Conservation (phyloP, 2,329 filamentous ascomycete species). For the Exophiala bonariae region DNA sequence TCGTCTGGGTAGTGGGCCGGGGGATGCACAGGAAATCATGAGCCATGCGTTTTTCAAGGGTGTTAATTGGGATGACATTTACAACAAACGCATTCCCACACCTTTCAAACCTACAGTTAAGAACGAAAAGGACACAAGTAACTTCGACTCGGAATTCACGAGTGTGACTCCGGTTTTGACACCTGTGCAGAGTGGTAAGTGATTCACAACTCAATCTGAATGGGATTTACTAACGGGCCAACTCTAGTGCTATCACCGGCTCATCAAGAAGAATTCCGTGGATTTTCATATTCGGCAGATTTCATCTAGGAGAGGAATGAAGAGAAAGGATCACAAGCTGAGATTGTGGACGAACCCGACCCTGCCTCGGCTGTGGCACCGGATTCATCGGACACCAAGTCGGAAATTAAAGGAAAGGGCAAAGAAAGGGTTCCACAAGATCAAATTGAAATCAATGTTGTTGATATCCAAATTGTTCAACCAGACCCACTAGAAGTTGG, state of each 20-base stretch:
- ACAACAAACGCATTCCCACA: constrained; percentile 86
- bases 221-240: constrained; percentile 6
- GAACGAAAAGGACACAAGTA: constrained; percentile 95
- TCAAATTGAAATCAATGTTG: no score
- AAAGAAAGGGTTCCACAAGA: no score
- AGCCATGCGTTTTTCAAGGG: constrained; percentile 97
- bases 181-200: constrained; percentile 92
- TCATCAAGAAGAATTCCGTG: constrained; percentile 99
- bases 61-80: constrained; percentile 98
- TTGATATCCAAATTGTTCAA: no score
- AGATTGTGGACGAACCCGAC: background rate
- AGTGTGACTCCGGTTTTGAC: constrained; percentile 97
- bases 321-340: background rate
- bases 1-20: constrained; percentile 88
- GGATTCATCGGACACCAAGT: no score
- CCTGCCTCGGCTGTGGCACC: background rate
- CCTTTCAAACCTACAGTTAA: constrained; percentile 90
- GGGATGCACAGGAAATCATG: constrained; percentile 98
- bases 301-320: constrained; percentile 22
- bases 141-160: constrained; percentile 98
- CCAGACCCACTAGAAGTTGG: no score
- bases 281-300: constrained; percentile 95
- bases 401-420: no score
- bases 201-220: background rate
- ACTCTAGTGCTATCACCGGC: constrained; percentile 84